Conservation (phyloP, 78 protist genomes). For the Polysphondylium violaceum region DNA sequence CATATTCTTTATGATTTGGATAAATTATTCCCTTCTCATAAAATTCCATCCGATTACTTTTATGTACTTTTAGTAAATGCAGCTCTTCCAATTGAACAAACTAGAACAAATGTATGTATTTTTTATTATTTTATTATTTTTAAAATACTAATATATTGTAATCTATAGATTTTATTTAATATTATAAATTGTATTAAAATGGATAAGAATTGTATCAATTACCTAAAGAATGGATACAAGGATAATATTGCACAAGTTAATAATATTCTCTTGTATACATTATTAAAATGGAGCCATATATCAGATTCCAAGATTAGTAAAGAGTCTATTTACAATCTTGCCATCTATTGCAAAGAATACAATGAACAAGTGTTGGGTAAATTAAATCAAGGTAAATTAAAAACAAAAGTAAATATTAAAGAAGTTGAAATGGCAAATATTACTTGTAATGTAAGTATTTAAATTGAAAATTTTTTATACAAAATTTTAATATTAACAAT, state of each 20-base stretch:
- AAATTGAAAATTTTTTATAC: neutral
- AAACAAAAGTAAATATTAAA: neutral
- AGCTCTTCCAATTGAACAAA: conserved; percentile 28
- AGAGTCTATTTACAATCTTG: conserved; percentile 18
- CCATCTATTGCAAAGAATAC: conserved; percentile 11
- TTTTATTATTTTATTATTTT: neutral
- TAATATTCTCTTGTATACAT: conserved; percentile 37
- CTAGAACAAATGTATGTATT: conserved; percentile 29
- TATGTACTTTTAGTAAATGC: conserved; percentile 5
- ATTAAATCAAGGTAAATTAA: neutral
- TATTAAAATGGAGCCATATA: neutral
- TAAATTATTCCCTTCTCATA: conserved; percentile 20
- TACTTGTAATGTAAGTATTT: conserved; percentile 14
- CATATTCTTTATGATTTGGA: conserved; percentile 12
- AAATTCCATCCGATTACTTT: conserved; percentile 26
- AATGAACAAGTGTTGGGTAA: conserved; percentile 15
- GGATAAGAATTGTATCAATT: conserved; percentile 9
- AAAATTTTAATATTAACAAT: neutral
- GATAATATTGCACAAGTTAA: conserved; percentile 61
- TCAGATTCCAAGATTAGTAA: neutral
- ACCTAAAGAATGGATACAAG: conserved; percentile 17
- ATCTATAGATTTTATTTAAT: conserved; percentile 6
- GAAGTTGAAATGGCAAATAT: conserved; percentile 43
- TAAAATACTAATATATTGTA: neutral
- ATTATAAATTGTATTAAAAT: conserved; percentile 36